Evolutionary conservation across 2,329 filamentous ascomycete species (phyloP).

Genomic region (Colletotrichum orbiculare): DNA sequence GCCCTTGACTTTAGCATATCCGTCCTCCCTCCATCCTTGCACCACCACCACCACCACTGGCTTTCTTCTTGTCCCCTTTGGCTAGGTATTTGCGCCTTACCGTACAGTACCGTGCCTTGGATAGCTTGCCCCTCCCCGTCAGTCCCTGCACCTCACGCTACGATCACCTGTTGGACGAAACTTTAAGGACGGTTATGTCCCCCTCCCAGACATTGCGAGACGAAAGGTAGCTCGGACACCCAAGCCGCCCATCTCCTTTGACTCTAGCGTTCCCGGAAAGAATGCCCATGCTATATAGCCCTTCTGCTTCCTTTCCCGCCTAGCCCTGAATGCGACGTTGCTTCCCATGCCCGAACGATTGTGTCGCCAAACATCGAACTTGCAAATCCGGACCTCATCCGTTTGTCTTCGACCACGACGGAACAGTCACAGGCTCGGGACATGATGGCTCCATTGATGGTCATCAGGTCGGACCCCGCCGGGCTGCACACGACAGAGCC

Average conservation of each 20-base stretch:
- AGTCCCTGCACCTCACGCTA: conserved; percentile 29
- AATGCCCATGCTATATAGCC: conserved; percentile 31
- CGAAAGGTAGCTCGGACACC: conserved; percentile 32
- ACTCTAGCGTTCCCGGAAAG: conserved; percentile 13
- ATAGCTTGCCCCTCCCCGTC: conserved; percentile 10
- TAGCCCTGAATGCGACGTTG: too few relatives aligned
- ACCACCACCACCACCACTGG: conserved; percentile 15
- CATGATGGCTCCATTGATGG: conserved; percentile 31
- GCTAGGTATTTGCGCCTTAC: conserved; percentile 3
- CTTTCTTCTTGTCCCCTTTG: background rate
- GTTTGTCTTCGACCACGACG: conserved; percentile 1
- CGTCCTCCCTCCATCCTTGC: conserved; percentile 17
- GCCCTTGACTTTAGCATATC: conserved; percentile 15
- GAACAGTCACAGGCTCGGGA: background rate
- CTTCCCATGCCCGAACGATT: conserved; percentile 21
- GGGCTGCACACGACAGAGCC: conserved; percentile 41
- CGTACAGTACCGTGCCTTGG: conserved; percentile 13
- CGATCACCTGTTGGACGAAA: conserved; percentile 34
- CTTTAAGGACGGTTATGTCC: conserved; percentile 28
- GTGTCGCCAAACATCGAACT: conserved; percentile 14
- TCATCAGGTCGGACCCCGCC: conserved; percentile 8
- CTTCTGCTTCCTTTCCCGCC: conserved; percentile 18
- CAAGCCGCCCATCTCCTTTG: conserved; percentile 23
- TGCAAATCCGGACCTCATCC: background rate
- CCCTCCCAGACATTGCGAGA: conserved; percentile 32